Conservation (phyloP, 148 eudicot species). For the Mesembryanthemum crystallinum region DNA sequence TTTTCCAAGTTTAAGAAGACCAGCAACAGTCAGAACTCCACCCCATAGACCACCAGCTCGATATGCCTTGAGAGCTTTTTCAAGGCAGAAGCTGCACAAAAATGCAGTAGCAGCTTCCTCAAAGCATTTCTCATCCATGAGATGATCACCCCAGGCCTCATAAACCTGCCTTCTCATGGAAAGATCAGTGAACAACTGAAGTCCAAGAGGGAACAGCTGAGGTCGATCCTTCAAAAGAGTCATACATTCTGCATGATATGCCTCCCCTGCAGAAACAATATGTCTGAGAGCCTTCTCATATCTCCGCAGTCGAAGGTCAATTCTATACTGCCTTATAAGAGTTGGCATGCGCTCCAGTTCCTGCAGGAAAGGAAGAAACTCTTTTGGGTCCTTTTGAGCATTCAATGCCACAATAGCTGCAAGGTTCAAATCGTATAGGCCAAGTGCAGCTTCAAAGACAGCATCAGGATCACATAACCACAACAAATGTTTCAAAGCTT, state of each 20-base stretch:
- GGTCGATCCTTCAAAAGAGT: slow-evolving; percentile 74
- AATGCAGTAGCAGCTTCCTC: slow-evolving; percentile 94
- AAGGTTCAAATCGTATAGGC: slow-evolving; percentile 92
- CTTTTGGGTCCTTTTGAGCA: slow-evolving; percentile 91
- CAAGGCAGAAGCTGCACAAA: slow-evolving; percentile 64
- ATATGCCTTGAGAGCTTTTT: slow-evolving; percentile 88
- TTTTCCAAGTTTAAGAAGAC: slow-evolving; percentile 67
- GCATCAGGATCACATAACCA: slow-evolving; percentile 92
- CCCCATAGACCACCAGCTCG: slow-evolving; percentile 82
- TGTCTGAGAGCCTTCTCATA: slow-evolving; percentile 77
- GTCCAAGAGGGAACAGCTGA: slow-evolving; percentile 71
- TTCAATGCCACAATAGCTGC: slow-evolving; percentile 98
- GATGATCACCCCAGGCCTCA: slow-evolving; percentile 97
- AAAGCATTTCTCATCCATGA: slow-evolving; percentile 60
- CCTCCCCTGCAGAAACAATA: slow-evolving; percentile 71
- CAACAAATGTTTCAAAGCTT: slow-evolving; percentile 84
- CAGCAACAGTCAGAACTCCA: slow-evolving; percentile 84
- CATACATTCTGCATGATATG: slow-evolving; percentile 64
- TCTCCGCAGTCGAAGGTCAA: slow-evolving; percentile 77
- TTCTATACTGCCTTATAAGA: slow-evolving; percentile 65
- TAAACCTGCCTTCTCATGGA: slow-evolving; percentile 56
- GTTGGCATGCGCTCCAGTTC: slow-evolving; percentile 70
- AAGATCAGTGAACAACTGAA: slow-evolving; percentile 56
- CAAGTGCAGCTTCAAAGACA: slow-evolving; percentile 93
- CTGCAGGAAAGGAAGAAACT: slow-evolving; percentile 92